A percentile compares a stretch with the other conserved stretches of the same genome.
Evolutionary conservation across 2,329 filamentous ascomycete genomes (phyloP).

Genomic region (Thielaviopsis punctulata): DNA sequence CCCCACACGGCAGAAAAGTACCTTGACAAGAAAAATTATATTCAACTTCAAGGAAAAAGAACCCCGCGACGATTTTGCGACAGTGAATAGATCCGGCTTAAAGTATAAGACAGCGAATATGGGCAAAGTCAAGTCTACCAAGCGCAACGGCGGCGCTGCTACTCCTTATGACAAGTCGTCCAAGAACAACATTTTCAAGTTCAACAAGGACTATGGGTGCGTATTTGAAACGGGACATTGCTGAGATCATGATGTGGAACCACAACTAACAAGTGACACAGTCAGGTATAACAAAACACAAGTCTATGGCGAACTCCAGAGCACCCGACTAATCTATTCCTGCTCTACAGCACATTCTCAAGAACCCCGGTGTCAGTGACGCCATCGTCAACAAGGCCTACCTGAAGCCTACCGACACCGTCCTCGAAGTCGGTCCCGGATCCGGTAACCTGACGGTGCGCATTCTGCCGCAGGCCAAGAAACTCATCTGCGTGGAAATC

Average conservation of each 20-base stretch:
- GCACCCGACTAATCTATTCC: background rate
- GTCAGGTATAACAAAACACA: slow-evolving; percentile 4
- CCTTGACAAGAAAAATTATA: slow-evolving; percentile 11
- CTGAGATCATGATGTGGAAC: background rate
- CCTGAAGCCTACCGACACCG: slow-evolving; percentile 76
- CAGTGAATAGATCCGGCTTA: background rate
- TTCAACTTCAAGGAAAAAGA: slow-evolving; percentile 10
- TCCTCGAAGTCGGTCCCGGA: slow-evolving; percentile 83
- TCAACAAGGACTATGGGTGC: slow-evolving; percentile 70
- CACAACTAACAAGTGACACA: slow-evolving; percentile 6
- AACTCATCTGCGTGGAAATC: slow-evolving; percentile 69
- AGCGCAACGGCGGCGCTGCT: slow-evolving; percentile 31
- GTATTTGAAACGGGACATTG: background rate
- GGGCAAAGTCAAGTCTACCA: slow-evolving; percentile 35
- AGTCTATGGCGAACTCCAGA: background rate
- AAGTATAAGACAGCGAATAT: slow-evolving; percentile 19
- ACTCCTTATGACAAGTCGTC: slow-evolving; percentile 26
- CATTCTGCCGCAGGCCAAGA: slow-evolving; percentile 76
- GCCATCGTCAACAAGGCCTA: slow-evolving; percentile 57
- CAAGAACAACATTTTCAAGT: slow-evolving; percentile 84
- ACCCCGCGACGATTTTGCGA: slow-evolving; percentile 2
- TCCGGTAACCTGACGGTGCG: slow-evolving; percentile 78
- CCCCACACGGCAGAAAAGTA: slow-evolving; percentile 11
- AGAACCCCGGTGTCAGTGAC: slow-evolving; percentile 72
- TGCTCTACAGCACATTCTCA: slow-evolving; percentile 56